Evolutionary conservation across 1,284 basidiomycete species (phyloP), one percentile per base, ranked within the genome.

Genomic region (Leccinum variabile): DNA sequence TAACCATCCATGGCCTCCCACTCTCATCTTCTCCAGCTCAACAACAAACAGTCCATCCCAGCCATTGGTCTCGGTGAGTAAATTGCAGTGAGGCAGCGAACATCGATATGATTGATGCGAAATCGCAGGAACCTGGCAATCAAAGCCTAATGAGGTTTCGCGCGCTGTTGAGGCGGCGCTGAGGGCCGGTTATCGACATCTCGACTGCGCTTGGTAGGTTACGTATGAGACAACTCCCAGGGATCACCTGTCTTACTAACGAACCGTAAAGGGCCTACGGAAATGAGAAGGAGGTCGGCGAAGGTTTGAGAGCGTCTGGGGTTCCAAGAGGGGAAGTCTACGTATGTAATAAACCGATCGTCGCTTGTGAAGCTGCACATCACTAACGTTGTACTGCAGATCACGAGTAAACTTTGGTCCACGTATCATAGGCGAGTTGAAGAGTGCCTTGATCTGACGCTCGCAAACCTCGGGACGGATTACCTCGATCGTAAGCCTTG

Each of bases 211-310:
- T 68, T 90, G 80, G 86, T 89, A 72, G 69, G 77, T 73, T 41
- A 59, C 33, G 8, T 39, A 46, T 13, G 18, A 22, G 11, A 18
- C 32, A 13, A 5, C 14, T 60, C 22, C 65, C 66, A 71, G 54
- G 70, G 32, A 75, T 78, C 59, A 66, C 67, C 68, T 52, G 70
- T 75, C 18, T 9, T 2, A 3, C n/a, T 30, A 30, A 59, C 8
- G 16, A 13, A 44, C 54, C 11, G 18, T 16, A n/a, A 59, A 85
- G 85, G 84, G 80, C 74, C 8, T 88, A 90, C 69, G 83, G 84
- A 63, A 93, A 93, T 70, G 91, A 97, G 76, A 86, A 89, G 70
- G 88, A 92, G 71, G 93, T 97, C 30, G 94, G 93, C 11, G 83
- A 89, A 67, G 94, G 93, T 18, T 88, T 97, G 76, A 85, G 82